These are phyloP conservation scores for Ustilaginoidea virens DNA, from an alignment of 2,329 filamentous ascomycete species.

Conservation along the genomic window DNA sequence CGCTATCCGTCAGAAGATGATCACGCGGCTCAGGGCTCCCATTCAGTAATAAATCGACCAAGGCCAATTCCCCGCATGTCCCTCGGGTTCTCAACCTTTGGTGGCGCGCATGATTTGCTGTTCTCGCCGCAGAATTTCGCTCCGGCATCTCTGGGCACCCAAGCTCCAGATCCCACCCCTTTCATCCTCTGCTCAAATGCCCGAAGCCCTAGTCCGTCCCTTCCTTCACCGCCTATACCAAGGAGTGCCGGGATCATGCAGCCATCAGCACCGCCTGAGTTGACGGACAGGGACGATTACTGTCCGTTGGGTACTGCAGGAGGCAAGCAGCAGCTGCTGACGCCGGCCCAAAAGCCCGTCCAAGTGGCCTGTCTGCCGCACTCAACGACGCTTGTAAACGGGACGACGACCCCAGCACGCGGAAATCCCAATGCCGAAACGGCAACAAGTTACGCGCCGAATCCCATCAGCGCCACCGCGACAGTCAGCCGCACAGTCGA, in stretches of 20 bases:
- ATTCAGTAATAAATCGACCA: conserved; percentile 37
- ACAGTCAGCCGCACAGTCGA: conserved; percentile 5
- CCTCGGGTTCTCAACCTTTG: too few relatives aligned
- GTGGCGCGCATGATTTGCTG: neutral
- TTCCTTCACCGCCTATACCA: neutral
- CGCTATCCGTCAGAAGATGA: neutral
- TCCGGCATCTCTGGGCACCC: neutral
- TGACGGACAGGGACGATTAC: too few relatives aligned
- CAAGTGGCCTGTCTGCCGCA: too few relatives aligned
- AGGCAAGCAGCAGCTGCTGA: too few relatives aligned
- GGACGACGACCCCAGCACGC: neutral
- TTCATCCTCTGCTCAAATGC: too few relatives aligned
- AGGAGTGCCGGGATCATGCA: neutral
- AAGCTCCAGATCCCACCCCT: too few relatives aligned
- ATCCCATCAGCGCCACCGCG: conserved; percentile 18
- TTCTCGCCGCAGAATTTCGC: neutral
- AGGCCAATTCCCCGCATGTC: conserved; percentile 37
- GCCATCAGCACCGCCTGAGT: too few relatives aligned
- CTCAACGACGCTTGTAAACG: too few relatives aligned
- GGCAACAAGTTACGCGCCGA: conserved; percentile 10
- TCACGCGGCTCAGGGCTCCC: conserved; percentile 24
- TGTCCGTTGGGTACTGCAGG: too few relatives aligned
- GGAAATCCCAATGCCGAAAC: neutral
- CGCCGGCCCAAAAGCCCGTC: too few relatives aligned
- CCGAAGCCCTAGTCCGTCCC: neutral